These are phyloP conservation scores for Ophiostoma triangulosporum DNA, from an alignment of 2,329 filamentous ascomycete species.

Conservation along the genomic window DNA sequence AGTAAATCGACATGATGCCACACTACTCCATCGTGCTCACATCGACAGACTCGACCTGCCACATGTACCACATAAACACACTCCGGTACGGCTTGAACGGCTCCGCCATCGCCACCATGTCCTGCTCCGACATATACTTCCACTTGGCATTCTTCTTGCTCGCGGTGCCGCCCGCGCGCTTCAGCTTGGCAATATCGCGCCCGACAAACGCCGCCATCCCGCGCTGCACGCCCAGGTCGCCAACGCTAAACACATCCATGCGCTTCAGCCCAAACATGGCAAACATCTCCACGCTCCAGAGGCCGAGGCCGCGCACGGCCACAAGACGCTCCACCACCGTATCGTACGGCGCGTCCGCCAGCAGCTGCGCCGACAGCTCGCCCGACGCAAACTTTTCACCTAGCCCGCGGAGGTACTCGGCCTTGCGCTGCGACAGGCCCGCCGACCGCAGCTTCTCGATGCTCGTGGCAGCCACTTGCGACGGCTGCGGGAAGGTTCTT, in stretches of 20 bases:
- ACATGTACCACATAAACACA: constrained; percentile 98
- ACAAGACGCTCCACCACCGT: constrained; percentile 71
- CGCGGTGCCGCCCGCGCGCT: constrained; percentile 41
- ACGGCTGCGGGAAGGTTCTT: constrained; percentile 59
- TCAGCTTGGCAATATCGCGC: constrained; percentile 70
- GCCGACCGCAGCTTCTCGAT: constrained; percentile 64
- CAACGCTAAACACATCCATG: constrained; percentile 84
- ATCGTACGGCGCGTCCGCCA: constrained; percentile 70
- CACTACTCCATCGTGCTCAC: constrained; percentile 41
- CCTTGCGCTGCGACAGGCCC: constrained; percentile 85
- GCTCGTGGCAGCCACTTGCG: constrained; percentile 50
- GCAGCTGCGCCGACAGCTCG: constrained; percentile 61
- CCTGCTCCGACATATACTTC: constrained; percentile 93
- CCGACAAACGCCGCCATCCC: constrained; percentile 86
- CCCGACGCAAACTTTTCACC: constrained; percentile 67
- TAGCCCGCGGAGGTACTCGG: constrained; percentile 82
- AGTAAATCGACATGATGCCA: not conserved
- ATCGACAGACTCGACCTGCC: constrained; percentile 72
- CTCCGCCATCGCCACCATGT: constrained; percentile 74
- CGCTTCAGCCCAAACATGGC: constrained; percentile 89
- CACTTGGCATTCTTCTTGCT: constrained; percentile 71
- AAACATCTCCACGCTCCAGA: constrained; percentile 97
- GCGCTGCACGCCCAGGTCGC: constrained; percentile 85
- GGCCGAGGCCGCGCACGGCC: constrained; percentile 73
- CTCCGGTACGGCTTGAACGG: constrained; percentile 79